Percentiles rank a stretch among this genome's conserved stretches.
phyloP scores from a whole-genome alignment of 306 rosid species.

The Corylus avellana region DNA sequence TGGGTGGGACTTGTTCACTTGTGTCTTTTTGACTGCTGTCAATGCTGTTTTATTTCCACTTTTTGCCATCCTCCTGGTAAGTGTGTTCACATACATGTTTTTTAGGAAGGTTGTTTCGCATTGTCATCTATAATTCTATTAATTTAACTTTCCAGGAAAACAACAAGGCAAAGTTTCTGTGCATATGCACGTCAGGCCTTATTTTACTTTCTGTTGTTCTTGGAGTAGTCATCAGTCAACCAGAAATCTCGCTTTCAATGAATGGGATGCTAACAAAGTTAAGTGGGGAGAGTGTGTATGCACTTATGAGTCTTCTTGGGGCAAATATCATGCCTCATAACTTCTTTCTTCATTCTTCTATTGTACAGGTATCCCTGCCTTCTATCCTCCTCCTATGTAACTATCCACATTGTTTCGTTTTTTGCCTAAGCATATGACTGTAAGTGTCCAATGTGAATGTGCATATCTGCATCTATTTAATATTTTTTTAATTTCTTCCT shows the following conservation, averaged over 20 bases:
- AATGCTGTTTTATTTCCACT: conserved; percentile 63
- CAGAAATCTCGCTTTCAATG: conserved; percentile 63
- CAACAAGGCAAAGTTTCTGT: conserved; percentile 56
- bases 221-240: conserved; percentile 69
- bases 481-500: background rate
- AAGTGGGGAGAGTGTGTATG: conserved; percentile 85
- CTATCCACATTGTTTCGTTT: background rate
- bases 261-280: conserved; percentile 64
- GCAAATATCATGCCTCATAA: conserved; percentile 95
- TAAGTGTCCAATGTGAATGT: background rate
- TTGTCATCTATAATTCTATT: conserved; percentile 8
- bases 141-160: conserved; percentile 57
- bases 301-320: conserved; percentile 94
- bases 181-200: conserved; percentile 59
- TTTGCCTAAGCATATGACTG: background rate
- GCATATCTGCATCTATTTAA: background rate
- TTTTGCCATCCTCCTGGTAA: conserved; percentile 73
- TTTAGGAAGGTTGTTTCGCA: conserved; percentile 8
- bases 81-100: conserved; percentile 26
- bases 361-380: conserved; percentile 77
- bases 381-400: background rate
- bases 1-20: conserved; percentile 96
- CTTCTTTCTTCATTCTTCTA: conserved; percentile 86
- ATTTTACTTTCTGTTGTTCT: conserved; percentile 57
- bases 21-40: conserved; percentile 77